phyloP scores from a whole-genome alignment of 2,329 filamentous ascomycete species.

The Aureobasidium lini region DNA sequence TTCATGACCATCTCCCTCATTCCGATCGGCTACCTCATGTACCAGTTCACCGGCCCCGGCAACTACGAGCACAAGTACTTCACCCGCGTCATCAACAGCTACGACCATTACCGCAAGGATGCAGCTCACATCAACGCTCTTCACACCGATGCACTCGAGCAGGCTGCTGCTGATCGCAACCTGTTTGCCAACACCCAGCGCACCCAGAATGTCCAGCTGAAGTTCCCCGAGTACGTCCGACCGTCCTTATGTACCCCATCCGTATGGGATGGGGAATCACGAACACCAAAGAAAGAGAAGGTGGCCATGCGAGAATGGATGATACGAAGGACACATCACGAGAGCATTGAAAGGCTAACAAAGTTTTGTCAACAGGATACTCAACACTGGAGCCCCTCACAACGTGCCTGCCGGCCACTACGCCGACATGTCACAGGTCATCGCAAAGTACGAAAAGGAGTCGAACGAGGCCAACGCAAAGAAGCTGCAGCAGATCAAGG shows the following conservation, averaged over 20 bases:
- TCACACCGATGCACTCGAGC: slow-evolving; percentile 54
- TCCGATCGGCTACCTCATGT: slow-evolving; percentile 38
- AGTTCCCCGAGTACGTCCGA: slow-evolving; percentile 55
- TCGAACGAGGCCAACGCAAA: slow-evolving; percentile 50
- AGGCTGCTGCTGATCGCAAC: slow-evolving; percentile 55
- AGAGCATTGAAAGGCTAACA: slow-evolving; percentile 11
- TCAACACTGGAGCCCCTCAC: slow-evolving; percentile 56
- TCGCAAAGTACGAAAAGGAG: slow-evolving; percentile 55
- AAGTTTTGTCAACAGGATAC: slow-evolving; percentile 38
- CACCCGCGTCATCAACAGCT: slow-evolving; percentile 50
- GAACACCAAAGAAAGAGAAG: not conserved
- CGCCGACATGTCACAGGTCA: slow-evolving; percentile 50
- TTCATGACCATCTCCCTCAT: slow-evolving; percentile 40
- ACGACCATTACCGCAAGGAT: slow-evolving; percentile 44
- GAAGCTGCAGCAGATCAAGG: slow-evolving; percentile 40
- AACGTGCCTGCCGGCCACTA: slow-evolving; percentile 57
- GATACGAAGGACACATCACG: not conserved
- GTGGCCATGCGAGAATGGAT: not conserved
- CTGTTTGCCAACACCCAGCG: slow-evolving; percentile 46
- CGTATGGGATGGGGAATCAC: not conserved
- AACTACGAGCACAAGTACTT: slow-evolving; percentile 35
- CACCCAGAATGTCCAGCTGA: slow-evolving; percentile 44
- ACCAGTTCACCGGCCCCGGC: slow-evolving; percentile 36
- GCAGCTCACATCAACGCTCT: slow-evolving; percentile 52
- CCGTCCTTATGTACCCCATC: not conserved